Evolutionary conservation across 441 rosid species (phyloP), one percentile per base, ranked within the genome.

Genomic region (Adansonia rubrostipa): DNA sequence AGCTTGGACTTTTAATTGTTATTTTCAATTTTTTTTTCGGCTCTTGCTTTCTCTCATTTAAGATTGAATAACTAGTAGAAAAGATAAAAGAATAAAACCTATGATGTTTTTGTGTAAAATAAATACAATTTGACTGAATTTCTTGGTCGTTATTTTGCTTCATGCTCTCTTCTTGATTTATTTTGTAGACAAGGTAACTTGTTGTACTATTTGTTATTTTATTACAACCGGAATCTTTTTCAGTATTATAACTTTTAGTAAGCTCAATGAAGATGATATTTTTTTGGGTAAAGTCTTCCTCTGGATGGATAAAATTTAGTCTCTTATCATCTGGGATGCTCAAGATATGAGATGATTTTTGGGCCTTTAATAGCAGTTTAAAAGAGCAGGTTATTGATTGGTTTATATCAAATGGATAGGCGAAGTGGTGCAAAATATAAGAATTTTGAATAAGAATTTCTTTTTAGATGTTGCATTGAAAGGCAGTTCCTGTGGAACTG

Each of bases 1-100:
- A 58, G 60, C 7, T 72, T 50, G 36, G 53, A 74, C 68, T 36
- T 77, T 64, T 80, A 64, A 57, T 33, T 15, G 22, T 54, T 67
- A 40, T 67, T 6, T 44, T 40, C 24, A 13, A 24, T 24, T 33
- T 19, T 67, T 45, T n/a, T 8, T 42, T n/a, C 8, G 1, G 45
- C 36, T 65, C 10, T 51, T 40, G 20, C 36, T 51, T 76, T 17
- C 51, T 48, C 7, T 19, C 71, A 64, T 33, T 51, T 76, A 50
- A 51, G 50, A 76, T 20, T 24, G 13, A 60, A 56, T 58, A 20
- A 42, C 20, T 15, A 60, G 22, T 44, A 74, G 42, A 74, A 61
- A 13, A 36, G 76, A 56, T 53, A 36, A 44, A 56, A 42, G 9
- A 58, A 42, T 22, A 47, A 20, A 60, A 17, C 33, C 4, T 60